A percentile compares a stretch with the other conserved stretches of the same genome.
phyloP scores from a whole-genome alignment of 306 rosid genomes.

The Vigna angularis region DNA sequence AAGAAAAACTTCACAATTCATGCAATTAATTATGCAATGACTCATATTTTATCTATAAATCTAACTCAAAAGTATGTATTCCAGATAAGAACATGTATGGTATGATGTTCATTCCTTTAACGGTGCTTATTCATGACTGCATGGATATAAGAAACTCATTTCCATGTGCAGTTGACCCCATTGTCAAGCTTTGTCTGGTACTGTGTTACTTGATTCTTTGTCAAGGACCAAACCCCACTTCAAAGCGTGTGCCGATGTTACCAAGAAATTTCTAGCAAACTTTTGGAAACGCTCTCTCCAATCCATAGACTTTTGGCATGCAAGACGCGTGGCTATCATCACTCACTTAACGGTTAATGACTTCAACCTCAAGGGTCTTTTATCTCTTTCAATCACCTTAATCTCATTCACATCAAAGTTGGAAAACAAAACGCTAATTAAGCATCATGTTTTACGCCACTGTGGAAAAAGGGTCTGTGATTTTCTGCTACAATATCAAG shows the following conservation, averaged over 20 bases:
- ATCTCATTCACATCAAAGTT: conserved; percentile 28
- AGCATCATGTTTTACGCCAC: too few species aligned
- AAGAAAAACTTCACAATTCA: neutral
- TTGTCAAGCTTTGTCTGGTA: conserved; percentile 29
- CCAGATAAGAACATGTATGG: too few species aligned
- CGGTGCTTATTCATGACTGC: neutral
- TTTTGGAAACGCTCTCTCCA: conserved; percentile 28
- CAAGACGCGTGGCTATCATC: conserved; percentile 36
- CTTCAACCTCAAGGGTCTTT: conserved; percentile 6
- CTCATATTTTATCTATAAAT: neutral
- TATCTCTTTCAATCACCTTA: neutral
- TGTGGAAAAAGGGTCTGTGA: too few species aligned
- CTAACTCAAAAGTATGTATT: neutral
- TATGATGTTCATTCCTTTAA: neutral
- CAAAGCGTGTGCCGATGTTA: conserved; percentile 28
- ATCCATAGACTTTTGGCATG: conserved; percentile 27
- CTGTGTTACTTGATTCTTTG: neutral
- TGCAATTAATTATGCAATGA: neutral
- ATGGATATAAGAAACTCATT: neutral
- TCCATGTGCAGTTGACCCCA: conserved; percentile 24
- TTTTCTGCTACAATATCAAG: neutral
- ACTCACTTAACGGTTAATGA: conserved; percentile 12
- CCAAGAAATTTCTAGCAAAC: conserved; percentile 46
- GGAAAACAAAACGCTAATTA: neutral
- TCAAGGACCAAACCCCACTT: conserved; percentile 31